Evolutionary conservation across 2,329 filamentous ascomycete genomes (phyloP), one percentile per base, ranked within the genome.

Genomic region (Fusarium brachygibbosum): DNA sequence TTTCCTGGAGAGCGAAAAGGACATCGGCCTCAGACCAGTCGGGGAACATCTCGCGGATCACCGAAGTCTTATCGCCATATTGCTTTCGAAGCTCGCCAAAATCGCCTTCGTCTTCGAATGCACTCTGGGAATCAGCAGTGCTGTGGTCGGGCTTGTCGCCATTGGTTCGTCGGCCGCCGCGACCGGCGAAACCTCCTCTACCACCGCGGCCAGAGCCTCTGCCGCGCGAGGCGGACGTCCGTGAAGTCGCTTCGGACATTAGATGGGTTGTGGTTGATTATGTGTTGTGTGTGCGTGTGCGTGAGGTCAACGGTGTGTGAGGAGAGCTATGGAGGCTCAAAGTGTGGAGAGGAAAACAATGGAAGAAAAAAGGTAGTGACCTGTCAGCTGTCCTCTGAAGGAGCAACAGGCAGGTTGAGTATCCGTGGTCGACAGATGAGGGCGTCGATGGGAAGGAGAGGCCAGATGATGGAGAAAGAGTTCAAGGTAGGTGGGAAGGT

Each of bases 11-110:
- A 67, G 94, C 94, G 79, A 96, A 96, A 70, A 98, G 89, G 69
- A 98, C 89, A 80, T 98, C 95, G 80, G 94, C 93, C 77, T 97
- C 93, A 74, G 94, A 95, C 96, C 95, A 98, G 81, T 94, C 91
- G 63, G 93, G 90, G 84, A 97, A 98, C 84, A 98, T 90, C 80
- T 97, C 94, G 83, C 93, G 94, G 79, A 99, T 90, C 76, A 91
- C 89, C 67, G 86, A 85, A 75, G 97, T 88, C 83, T 95, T 93
- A 76, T 85, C 84, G 76, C 91, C 88, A 79, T 97, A 96, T 80
- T 93, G 90, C 85, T 93, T 94, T 88, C 97, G 97, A 79, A 98
- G 89, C 82, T 97, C 90, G 78, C 91, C 93, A 72, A 98, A 87
- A 81, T 98, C 94, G 80, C 93, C 92, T 80, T 97, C 91, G 76